Base-by-base conservation (phyloP, 2,329 filamentous ascomycete species). In the Phaeosphaeria sp. region DNA sequence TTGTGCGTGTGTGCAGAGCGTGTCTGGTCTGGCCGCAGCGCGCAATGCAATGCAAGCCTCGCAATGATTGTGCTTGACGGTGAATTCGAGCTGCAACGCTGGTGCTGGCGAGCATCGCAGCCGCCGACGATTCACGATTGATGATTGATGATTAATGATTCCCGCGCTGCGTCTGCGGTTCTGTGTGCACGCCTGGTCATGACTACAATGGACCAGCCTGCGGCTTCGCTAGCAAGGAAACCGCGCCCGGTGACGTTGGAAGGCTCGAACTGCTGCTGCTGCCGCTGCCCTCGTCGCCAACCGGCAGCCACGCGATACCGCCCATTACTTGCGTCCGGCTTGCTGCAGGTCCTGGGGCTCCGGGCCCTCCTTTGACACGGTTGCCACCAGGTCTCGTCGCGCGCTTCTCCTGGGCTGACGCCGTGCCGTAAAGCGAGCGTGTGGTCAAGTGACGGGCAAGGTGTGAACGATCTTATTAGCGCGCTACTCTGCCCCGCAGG, bases 231-330 rank as follows among this genome's bases (percentile, higher is more conserved):
- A 39, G 36, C 3, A 39, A 47, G 23, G 52, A 59, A 58, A 60
- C 53, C 60, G 57, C 59, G 54, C 62, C 63, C 59, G 60, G 65
- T 69, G 67, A 68, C 67, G 67, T 68, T 66, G 63, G 61, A 60
- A 67, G 50, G 50, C 53, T 58, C 63, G 56, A 54, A 60, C 58
- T 65, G 58, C 64, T 58, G 60, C 60, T 62, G 50, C 46, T 39
- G 36, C 36, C 36, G 50, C 46, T 39, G 36, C 36, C 36, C 36
- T 39, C 36, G 36, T 44, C 20, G 42, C 43, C 50, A 22, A 51
- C 46, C 46, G 56, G 52, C 62, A 60, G 56, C 58, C 60, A 53
- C 50, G 60, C 64, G 44, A 50, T 23, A 46, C 33, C 50, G 25
- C 27, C 47, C 42, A 56, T 46, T 50, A 41, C 55, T 36, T 56